Evolutionary conservation across 192 early-diverging fungal genomes (phyloP).

Genomic region (Chytriomyces confervae): DNA sequence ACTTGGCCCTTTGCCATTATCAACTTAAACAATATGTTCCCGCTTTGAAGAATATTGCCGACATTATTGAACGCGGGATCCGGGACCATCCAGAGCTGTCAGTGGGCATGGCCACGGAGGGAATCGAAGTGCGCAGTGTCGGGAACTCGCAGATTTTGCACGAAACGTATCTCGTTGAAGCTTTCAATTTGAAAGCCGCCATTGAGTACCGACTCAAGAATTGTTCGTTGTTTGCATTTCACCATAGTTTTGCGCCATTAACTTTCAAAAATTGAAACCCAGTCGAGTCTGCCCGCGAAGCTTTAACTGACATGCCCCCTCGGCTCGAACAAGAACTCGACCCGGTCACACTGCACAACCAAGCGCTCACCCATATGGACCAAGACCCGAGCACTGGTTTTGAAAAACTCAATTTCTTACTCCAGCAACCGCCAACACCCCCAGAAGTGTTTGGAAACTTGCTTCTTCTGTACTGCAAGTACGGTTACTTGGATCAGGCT

Average conservation of each 20-base stretch:
- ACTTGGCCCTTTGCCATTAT: constrained; percentile 65
- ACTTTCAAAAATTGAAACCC: background rate
- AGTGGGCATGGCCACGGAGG: constrained; percentile 71
- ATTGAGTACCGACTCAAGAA: constrained; percentile 71
- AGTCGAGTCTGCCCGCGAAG: constrained; percentile 68
- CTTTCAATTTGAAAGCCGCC: constrained; percentile 71
- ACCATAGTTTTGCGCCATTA: background rate
- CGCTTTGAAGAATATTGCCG: constrained; percentile 64
- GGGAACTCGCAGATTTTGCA: constrained; percentile 66
- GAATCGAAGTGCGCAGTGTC: constrained; percentile 66
- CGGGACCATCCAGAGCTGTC: constrained; percentile 68
- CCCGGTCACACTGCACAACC: constrained; percentile 69
- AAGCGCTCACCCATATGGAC: constrained; percentile 69
- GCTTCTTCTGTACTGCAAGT: constrained; percentile 65
- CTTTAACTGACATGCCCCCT: constrained; percentile 71
- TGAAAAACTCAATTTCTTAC: constrained; percentile 66
- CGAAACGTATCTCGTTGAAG: constrained; percentile 67
- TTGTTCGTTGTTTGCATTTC: constrained; percentile 39
- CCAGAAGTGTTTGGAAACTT: constrained; percentile 69
- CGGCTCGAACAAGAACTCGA: constrained; percentile 66
- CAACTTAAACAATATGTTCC: constrained; percentile 61
- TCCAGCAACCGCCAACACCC: constrained; percentile 61
- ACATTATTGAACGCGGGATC: constrained; percentile 68
- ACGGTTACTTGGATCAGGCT: constrained; percentile 62
- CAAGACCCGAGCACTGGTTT: constrained; percentile 64